phyloP scores from a whole-genome alignment of 805 yeast species.

The Candida maesae region DNA sequence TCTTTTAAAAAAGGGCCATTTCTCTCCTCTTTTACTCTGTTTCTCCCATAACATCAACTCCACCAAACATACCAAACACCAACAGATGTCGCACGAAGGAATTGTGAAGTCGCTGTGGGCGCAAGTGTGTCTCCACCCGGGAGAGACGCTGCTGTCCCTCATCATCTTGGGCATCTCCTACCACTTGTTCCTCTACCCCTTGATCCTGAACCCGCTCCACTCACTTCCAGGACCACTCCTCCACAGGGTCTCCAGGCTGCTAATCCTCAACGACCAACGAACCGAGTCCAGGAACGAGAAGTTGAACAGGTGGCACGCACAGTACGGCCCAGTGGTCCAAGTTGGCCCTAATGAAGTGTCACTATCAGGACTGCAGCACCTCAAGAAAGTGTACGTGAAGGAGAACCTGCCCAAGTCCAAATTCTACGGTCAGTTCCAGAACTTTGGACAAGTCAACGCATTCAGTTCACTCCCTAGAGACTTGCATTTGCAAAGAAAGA shows the following conservation, averaged over 20 bases:
- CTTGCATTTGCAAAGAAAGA: constrained; percentile 43
- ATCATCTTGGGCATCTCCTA: constrained; percentile 21
- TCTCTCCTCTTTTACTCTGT: too few relatives aligned
- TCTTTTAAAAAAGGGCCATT: too few relatives aligned
- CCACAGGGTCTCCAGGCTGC: constrained; percentile 42
- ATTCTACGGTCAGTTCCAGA: constrained; percentile 58
- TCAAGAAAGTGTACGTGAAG: constrained; percentile 53
- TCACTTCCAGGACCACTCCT: constrained; percentile 56
- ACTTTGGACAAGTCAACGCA: constrained; percentile 55
- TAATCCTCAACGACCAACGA: constrained; percentile 41
- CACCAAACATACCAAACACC: too few relatives aligned
- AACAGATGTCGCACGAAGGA: too few relatives aligned
- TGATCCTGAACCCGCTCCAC: constrained; percentile 45
- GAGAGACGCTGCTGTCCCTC: constrained; percentile 2
- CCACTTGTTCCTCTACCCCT: constrained; percentile 40
- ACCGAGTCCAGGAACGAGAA: constrained; percentile 44
- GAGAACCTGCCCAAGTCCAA: constrained; percentile 50
- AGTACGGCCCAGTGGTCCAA: constrained; percentile 61
- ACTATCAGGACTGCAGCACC: constrained; percentile 44
- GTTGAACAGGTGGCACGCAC: constrained; percentile 47
- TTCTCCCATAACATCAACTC: too few relatives aligned
- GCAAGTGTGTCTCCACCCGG: neutral
- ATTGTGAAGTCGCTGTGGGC: neutral
- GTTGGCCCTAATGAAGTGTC: constrained; percentile 61
- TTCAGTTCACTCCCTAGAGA: constrained; percentile 51